phyloP scores from a whole-genome alignment of 371 early-diverging fungal species.

The Synchytrium microbalum region DNA sequence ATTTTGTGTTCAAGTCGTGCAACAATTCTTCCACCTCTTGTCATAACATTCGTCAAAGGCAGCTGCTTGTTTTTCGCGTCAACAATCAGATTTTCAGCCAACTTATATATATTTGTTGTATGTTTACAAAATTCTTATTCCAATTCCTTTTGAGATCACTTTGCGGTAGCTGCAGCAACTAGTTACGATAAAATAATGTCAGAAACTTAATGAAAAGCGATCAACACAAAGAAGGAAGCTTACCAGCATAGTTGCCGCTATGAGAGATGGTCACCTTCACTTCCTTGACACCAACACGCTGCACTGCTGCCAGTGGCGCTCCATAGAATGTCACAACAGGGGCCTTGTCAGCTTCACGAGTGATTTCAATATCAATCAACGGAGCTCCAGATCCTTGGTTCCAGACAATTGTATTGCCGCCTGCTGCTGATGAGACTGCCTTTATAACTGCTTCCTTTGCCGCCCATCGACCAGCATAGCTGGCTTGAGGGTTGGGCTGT shows the following conservation, averaged over 20 bases:
- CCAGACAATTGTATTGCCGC: constrained; percentile 53
- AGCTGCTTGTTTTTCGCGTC: too few species aligned
- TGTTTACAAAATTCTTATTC: too few species aligned
- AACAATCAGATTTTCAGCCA: too few species aligned
- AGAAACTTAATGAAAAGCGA: too few species aligned
- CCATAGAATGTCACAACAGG: constrained; percentile 82
- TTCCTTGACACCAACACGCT: constrained; percentile 59
- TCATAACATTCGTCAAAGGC: too few species aligned
- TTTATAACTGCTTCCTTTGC: constrained; percentile 96
- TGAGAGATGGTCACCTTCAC: constrained; percentile 91
- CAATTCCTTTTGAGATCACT: too few species aligned
- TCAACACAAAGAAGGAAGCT: too few species aligned
- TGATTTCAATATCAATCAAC: constrained; percentile 82
- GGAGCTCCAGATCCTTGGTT: constrained; percentile 81
- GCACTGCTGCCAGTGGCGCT: constrained; percentile 65
- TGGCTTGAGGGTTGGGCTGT: constrained; percentile 63
- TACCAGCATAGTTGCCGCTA: constrained; percentile 84
- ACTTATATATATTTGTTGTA: too few species aligned
- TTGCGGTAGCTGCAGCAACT: too few species aligned
- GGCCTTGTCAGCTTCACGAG: constrained; percentile 66
- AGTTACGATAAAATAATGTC: too few species aligned
- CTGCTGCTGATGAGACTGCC: constrained; percentile 65
- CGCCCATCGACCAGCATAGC: constrained; percentile 92
- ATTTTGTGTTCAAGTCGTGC: too few species aligned
- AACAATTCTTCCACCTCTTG: too few species aligned